phyloP scores from a whole-genome alignment of 164 flowering plant species.

The Pachysandra terminalis region DNA sequence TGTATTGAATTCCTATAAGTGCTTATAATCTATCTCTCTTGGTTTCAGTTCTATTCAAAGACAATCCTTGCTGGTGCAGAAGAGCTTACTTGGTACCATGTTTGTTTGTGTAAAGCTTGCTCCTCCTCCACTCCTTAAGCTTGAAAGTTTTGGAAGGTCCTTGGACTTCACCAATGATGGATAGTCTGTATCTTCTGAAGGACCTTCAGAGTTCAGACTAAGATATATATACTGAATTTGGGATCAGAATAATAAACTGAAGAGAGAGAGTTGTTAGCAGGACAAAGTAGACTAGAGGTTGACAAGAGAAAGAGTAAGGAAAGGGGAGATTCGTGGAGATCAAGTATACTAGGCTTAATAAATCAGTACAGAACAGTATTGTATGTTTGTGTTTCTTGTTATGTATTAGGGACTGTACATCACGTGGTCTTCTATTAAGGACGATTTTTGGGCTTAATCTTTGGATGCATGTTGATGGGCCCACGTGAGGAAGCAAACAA shows the following conservation, averaged over 20 bases:
- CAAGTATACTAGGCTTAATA: too few relatives aligned
- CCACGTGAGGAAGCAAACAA: too few relatives aligned
- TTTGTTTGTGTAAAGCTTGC: conserved; percentile 13
- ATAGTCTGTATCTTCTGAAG: not conserved
- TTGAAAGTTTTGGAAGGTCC: not conserved
- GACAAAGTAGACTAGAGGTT: too few relatives aligned
- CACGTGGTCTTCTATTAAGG: too few relatives aligned
- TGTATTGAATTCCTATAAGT: not conserved
- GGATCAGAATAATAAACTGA: not conserved
- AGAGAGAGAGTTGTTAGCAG: too few relatives aligned
- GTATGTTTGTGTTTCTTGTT: not conserved
- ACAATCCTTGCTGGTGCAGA: not conserved
- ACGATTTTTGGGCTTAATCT: too few relatives aligned
- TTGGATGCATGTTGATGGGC: too few relatives aligned
- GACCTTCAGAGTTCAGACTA: not conserved
- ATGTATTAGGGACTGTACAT: too few relatives aligned
- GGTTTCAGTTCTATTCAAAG: too few relatives aligned
- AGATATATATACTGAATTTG: not conserved
- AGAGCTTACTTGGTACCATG: conserved; percentile 26
- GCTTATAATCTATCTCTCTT: not conserved
- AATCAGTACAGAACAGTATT: not conserved
- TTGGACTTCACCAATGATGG: not conserved
- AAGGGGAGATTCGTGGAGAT: too few relatives aligned
- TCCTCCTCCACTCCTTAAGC: not conserved
- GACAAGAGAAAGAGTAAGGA: too few relatives aligned